Evolutionary conservation across 1,284 basidiomycete genomes (phyloP), one percentile per base, ranked within the genome.

Genomic region (Austroboletus niveus): DNA sequence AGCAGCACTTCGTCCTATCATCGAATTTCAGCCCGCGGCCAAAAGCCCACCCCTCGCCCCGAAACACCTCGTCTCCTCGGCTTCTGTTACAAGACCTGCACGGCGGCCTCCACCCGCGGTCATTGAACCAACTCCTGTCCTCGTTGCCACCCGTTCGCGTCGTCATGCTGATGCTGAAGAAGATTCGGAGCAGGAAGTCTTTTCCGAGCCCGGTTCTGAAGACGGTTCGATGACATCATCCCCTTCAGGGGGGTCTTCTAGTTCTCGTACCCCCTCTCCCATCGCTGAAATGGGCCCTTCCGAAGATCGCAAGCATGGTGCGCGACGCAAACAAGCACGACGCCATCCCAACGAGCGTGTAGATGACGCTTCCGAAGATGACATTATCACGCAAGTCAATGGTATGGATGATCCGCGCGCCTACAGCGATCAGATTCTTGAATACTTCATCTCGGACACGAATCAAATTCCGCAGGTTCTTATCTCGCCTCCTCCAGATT

Each of bases 381-480:
- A 80, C 50, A 62, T 61, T 38, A 10, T 36, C 32, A 54, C 61
- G 31, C 69, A 67, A 38, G 51, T 69, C 35, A 79, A 78, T 52
- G 76, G 74, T 27, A 57, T 58, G 7, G 66, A 66, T 42, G 80
- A 82, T 57, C 72, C 77, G 22, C 75, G 81, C 47, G 75, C 77
- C 24, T 99, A 99, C 66, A 94, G 89, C 42, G 95, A 98, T 70
- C 90, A 95, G 68, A 95, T 99, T 56, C 79, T 99, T 60, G 96
- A 99, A 75, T 99, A 98, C 73, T 99, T 99, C 72, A 95, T 99
- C 61, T 98, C 96, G 42, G 97, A 99, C 71, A 92, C 94, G 40
- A 92, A 92, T 58, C 91, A 95, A 65, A 87, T 98, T 38, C 97
- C 97, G 5, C 77, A 84, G 24, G 79, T 98, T 51, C 85, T 99